Conservation (phyloP, 2,329 filamentous ascomycete genomes). For the Botryotinia narcissicola region DNA sequence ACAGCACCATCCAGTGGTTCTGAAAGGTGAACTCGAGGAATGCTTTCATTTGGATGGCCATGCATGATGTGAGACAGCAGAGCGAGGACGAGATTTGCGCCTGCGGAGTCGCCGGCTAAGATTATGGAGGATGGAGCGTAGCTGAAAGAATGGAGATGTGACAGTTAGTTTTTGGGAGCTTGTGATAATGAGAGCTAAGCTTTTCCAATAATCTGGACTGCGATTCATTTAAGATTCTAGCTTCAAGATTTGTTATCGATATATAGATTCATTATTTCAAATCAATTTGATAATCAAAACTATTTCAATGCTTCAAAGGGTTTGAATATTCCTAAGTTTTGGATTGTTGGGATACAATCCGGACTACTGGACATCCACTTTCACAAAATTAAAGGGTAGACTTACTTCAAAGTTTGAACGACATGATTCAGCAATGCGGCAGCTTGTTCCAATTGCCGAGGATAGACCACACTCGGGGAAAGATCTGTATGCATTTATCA, state of each 20-base stretch:
- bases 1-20: constrained; percentile 49
- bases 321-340: not conserved
- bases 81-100: constrained; percentile 47
- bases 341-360: not conserved
- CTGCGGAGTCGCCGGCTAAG: constrained; percentile 53
- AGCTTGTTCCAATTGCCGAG: constrained; percentile 48
- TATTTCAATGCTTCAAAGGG: not conserved
- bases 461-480: constrained; percentile 47
- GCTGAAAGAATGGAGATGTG: constrained; percentile 59
- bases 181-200: constrained; percentile 44
- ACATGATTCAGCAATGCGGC: constrained; percentile 45
- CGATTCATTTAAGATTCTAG: not conserved
- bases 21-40: constrained; percentile 44
- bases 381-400: constrained; percentile 40
- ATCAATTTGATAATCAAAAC: not conserved
- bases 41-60: constrained; percentile 59
- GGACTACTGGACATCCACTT: constrained; percentile 37
- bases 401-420: constrained; percentile 35
- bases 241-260: not conserved
- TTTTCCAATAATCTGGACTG: not conserved
- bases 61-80: constrained; percentile 53
- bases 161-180: constrained; percentile 46
- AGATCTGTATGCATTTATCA: constrained; percentile 39
- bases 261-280: not conserved
- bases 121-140: constrained; percentile 46